These are phyloP conservation scores for Microcyclosporella mali DNA, from an alignment of 2,329 filamentous ascomycete species.

Conservation along the genomic window DNA sequence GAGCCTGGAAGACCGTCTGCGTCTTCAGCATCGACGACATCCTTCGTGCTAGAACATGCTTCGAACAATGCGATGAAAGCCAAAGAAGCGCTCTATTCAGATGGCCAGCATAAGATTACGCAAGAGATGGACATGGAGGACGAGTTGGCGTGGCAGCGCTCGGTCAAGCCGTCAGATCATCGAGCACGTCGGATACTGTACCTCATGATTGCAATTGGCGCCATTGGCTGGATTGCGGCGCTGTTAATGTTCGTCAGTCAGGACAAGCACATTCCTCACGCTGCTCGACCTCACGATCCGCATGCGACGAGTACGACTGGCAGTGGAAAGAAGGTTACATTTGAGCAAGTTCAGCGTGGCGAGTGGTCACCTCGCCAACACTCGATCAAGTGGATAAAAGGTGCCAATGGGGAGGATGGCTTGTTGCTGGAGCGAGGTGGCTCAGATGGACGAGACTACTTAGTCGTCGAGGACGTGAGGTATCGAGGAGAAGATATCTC, in stretches of 20 bases:
- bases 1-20: constrained; percentile 44
- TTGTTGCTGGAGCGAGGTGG: constrained; percentile 68
- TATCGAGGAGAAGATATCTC: constrained; percentile 42
- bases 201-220: constrained; percentile 54
- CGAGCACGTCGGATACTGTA: constrained; percentile 58
- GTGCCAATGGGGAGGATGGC: constrained; percentile 72
- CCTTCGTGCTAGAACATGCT: constrained; percentile 72
- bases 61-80: constrained; percentile 48
- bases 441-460: constrained; percentile 59
- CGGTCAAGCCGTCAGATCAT: constrained; percentile 54
- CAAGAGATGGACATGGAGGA: constrained; percentile 46
- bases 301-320: constrained; percentile 56
- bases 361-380: constrained; percentile 60
- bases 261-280: constrained; percentile 60
- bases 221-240: constrained; percentile 63
- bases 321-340: constrained; percentile 64
- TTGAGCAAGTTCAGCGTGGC: constrained; percentile 63
- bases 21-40: constrained; percentile 77
- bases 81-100: constrained; percentile 41
- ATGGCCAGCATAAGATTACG: constrained; percentile 24
- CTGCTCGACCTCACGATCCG: constrained; percentile 61
- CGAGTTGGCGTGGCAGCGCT: constrained; percentile 38
- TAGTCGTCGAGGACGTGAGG: constrained; percentile 82
- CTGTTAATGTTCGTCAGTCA: constrained; percentile 60
- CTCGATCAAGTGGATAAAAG: constrained; percentile 69